Evolutionary conservation across 352 stramenopile genomes (phyloP), one percentile per base, ranked within the genome.

Genomic region (Globisporangium canariense): DNA sequence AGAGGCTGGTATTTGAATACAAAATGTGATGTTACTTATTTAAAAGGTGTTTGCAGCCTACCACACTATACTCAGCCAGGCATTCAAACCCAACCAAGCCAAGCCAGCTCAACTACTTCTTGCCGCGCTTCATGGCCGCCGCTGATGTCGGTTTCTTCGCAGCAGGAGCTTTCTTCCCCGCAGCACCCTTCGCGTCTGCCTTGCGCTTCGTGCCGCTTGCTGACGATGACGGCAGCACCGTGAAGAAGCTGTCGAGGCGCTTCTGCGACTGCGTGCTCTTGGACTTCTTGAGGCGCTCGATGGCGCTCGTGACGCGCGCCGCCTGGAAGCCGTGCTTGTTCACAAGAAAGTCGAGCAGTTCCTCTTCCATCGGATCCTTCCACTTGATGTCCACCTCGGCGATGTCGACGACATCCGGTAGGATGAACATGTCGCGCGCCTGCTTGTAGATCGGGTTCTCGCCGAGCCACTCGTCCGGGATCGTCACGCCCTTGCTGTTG

Each of bases 211-310:
- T 78, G 9, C 70, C 70, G 1, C 32, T 36, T 36, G 32, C 32
- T 5, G 32, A 36, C 32, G 60, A 62, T 2, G 73, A 82, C n/a
- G 86, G 78, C 60, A 95, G 50, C 58, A 94, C 80, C 10, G 77
- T 97, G 75, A 99, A 99, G 73, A 99, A 99, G 58, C 78, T 94
- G 78, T 99, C 97, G 72, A 99, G 97, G 22, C 97, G 88, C 63
- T 96, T 94, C 73, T 99, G 97, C 25, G 93, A 95, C 65, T 98
- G 97, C 34, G 90, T 88, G 67, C 92, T 92, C 75, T 97, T 95
- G 14, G 95, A 97, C 69, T 98, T 98, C 78, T 98, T 96, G 18
- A 99, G 78, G 57, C 97, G 96, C 68, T 97, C 94, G 74, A 99
- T 98, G 46, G 81, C 91, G 14, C 70, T 81, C 40, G 92, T 75